Percentiles rank a stretch among this genome's conserved stretches.
Evolutionary conservation across 306 rosid species (phyloP).

Genomic region (Urtica urens): DNA sequence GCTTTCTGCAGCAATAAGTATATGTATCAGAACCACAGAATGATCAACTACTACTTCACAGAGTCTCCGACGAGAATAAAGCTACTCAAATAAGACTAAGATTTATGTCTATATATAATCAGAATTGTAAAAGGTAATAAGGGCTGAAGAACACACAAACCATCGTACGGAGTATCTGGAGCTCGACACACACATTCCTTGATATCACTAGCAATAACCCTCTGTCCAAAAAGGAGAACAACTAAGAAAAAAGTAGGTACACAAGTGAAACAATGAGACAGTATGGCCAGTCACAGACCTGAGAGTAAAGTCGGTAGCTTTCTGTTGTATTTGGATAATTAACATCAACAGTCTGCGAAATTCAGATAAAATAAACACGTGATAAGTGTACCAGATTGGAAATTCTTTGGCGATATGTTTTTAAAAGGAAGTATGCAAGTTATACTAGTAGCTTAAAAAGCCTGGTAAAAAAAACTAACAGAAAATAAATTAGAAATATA

Average conservation of each 20-base stretch:
- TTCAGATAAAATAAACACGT: conserved; percentile 12
- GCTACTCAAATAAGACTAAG: too few species aligned
- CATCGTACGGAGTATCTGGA: conserved; percentile 97
- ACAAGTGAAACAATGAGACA: conserved; percentile 10
- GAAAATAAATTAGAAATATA: background rate
- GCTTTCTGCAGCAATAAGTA: conserved; percentile 43
- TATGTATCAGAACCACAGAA: conserved; percentile 10
- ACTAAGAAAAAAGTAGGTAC: conserved; percentile 7
- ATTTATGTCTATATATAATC: too few species aligned
- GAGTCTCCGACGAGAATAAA: background rate
- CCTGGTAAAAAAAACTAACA: background rate
- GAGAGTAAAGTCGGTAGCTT: conserved; percentile 83
- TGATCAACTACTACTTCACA: background rate
- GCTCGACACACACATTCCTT: conserved; percentile 97
- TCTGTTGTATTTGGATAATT: conserved; percentile 89
- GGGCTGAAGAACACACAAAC: conserved; percentile 45
- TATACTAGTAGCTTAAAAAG: too few species aligned
- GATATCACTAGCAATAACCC: conserved; percentile 91
- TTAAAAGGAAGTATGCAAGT: too few species aligned
- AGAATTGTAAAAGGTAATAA: too few species aligned
- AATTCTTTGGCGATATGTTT: too few species aligned
- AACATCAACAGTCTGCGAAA: conserved; percentile 62
- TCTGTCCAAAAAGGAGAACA: conserved; percentile 40
- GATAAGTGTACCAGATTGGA: too few species aligned
- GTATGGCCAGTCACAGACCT: conserved; percentile 47